Conservation (phyloP, 345 rosid genomes). For the Acer saccharum region DNA sequence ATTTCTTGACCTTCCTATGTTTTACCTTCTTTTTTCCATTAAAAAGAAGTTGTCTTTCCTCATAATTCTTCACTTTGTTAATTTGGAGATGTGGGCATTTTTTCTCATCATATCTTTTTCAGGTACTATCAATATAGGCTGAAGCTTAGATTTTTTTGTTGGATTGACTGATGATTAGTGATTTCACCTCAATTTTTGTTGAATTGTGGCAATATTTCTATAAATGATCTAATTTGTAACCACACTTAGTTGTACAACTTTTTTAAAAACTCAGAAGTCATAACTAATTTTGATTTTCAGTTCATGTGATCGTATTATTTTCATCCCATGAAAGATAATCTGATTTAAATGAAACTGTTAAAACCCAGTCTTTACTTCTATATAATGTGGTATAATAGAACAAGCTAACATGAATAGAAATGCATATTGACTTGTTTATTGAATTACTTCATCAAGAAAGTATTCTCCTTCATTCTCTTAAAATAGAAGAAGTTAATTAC, state of each 20-base stretch:
- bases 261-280: background rate
- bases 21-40: background rate
- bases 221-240: background rate
- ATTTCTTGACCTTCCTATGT: background rate
- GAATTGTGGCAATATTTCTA: background rate
- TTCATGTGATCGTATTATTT: background rate
- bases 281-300: background rate
- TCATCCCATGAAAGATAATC: background rate
- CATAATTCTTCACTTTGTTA: background rate
- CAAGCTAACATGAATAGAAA: background rate
- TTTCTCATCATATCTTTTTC: conserved; percentile 4
- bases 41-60: background rate
- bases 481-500: too few species aligned
- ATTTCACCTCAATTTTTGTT: background rate
- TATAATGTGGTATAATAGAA: background rate
- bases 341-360: background rate
- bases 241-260: background rate
- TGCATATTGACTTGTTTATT: background rate
- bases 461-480: background rate
- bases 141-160: background rate
- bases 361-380: background rate
- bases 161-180: background rate
- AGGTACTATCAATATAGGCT: background rate
- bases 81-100: background rate
- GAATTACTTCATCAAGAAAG: background rate